phyloP scores from a whole-genome alignment of 345 rosid species.

The Gossypium herbaceum region DNA sequence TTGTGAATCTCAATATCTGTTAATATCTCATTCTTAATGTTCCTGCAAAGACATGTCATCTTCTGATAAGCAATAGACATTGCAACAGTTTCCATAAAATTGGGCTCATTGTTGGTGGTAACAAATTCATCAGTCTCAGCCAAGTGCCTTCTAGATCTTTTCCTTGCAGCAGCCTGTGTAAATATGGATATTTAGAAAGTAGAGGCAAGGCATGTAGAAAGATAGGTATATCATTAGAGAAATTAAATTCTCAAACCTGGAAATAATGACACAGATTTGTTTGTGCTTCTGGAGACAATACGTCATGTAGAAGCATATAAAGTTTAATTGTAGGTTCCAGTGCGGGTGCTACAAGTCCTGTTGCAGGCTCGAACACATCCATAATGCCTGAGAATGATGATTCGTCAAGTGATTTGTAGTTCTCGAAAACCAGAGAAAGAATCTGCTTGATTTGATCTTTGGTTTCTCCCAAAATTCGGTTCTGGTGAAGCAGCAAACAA shows the following conservation, averaged over 20 bases:
- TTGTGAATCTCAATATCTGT: constrained; percentile 92
- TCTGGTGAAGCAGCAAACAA: constrained; percentile 46
- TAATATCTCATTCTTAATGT: constrained; percentile 73
- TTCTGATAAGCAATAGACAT: constrained; percentile 87
- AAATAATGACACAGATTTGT: constrained; percentile 77
- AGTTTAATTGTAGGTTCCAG: constrained; percentile 86
- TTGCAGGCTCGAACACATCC: constrained; percentile 70
- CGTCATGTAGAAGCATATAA: constrained; percentile 82
- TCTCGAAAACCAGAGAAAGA: constrained; percentile 77
- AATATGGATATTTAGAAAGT: constrained; percentile 8
- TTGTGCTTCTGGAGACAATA: constrained; percentile 91
- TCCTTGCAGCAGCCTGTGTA: constrained; percentile 76
- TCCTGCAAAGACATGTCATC: constrained; percentile 49
- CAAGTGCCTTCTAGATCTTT: constrained; percentile 80
- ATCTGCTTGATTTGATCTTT: constrained; percentile 94
- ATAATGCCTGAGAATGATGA: constrained; percentile 65
- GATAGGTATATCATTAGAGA: constrained; percentile 7
- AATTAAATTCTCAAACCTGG: constrained; percentile 54
- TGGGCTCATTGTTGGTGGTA: constrained; percentile 47
- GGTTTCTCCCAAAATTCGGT: constrained; percentile 82
- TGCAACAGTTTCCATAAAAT: constrained; percentile 56
- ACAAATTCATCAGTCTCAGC: constrained; percentile 93
- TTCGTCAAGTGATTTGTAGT: constrained; percentile 93
- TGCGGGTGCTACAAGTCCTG: constrained; percentile 81
- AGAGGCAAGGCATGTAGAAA: constrained; percentile 8